phyloP scores from a whole-genome alignment of 345 rosid species.

The Stellera chamaejasme region DNA sequence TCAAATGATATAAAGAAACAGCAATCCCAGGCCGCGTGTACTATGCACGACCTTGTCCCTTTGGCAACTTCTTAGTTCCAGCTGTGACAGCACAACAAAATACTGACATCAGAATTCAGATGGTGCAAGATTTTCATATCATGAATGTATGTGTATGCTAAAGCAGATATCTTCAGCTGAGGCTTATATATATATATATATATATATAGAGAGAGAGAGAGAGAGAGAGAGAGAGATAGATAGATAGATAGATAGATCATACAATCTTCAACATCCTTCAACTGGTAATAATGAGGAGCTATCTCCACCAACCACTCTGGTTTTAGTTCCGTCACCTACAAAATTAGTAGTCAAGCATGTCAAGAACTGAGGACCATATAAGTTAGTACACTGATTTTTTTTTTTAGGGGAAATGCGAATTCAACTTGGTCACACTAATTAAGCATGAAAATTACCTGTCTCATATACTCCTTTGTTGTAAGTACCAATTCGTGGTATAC shows the following conservation, averaged over 20 bases:
- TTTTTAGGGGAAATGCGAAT: not conserved
- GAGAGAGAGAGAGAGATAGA: constrained; percentile 21
- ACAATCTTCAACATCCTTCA: constrained; percentile 97
- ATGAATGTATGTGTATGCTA: too few species aligned
- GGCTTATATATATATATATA: too few species aligned
- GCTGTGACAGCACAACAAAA: constrained; percentile 32
- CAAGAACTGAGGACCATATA: too few species aligned
- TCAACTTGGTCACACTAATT: too few species aligned
- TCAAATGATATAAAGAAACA: not conserved
- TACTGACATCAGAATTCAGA: too few species aligned
- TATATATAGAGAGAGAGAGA: constrained; percentile 8
- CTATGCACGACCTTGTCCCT: constrained; percentile 36
- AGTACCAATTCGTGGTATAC: constrained; percentile 86
- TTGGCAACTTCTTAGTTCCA: constrained; percentile 77
- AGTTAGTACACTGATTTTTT: too few species aligned
- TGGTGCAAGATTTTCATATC: too few species aligned
- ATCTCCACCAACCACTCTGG: constrained; percentile 99
- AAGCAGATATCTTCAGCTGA: too few species aligned
- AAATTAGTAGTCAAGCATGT: constrained; percentile 7
- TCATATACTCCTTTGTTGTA: constrained; percentile 89
- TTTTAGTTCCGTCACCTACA: constrained; percentile 89
- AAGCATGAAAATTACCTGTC: constrained; percentile 43
- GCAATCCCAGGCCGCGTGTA: not conserved
- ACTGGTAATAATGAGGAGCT: constrained; percentile 93
- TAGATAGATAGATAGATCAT: constrained; percentile 17